A percentile compares a stretch with the other conserved stretches of the same genome.
Evolutionary conservation across 2,329 filamentous ascomycete genomes (phyloP).

Genomic region (Gnomoniopsis smithogilvyi): DNA sequence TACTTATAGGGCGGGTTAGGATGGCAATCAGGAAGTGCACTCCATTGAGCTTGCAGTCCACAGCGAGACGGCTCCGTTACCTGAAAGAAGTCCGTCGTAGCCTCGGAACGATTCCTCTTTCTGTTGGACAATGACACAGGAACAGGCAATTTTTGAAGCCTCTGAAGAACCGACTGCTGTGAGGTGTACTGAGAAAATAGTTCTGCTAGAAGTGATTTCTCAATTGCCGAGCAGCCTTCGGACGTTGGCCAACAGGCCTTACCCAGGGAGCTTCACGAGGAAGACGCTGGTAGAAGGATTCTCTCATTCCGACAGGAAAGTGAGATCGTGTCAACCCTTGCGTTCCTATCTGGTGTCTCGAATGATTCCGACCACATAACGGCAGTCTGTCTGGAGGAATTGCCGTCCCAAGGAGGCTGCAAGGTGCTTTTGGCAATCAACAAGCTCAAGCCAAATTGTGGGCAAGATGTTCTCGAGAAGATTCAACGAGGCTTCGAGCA

Average conservation of each 20-base stretch:
- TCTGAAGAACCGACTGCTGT: background rate
- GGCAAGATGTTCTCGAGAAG: background rate
- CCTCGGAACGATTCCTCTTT: background rate
- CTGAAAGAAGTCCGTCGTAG: too few species aligned
- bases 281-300: background rate
- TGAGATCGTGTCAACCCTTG: constrained; percentile 2
- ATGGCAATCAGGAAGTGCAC: too few species aligned
- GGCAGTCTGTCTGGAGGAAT: constrained; percentile 10
- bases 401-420: background rate
- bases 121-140: background rate
- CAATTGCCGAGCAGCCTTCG: background rate
- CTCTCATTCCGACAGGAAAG: constrained; percentile 3
- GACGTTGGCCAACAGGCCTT: background rate
- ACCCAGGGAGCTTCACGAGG: background rate
- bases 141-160: background rate
- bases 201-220: background rate
- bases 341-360: constrained; percentile 9
- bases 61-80: too few species aligned
- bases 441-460: background rate
- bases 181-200: constrained; percentile 7
- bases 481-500: constrained; percentile 2
- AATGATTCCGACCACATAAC: background rate
- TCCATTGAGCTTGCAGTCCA: too few species aligned
- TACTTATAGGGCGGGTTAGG: too few species aligned
- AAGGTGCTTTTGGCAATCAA: constrained; percentile 11